Percentiles rank a stretch among this genome's conserved stretches.
Evolutionary conservation across 2,329 filamentous ascomycete genomes (phyloP).

Genomic region (Acephala macrosclerotiorum): DNA sequence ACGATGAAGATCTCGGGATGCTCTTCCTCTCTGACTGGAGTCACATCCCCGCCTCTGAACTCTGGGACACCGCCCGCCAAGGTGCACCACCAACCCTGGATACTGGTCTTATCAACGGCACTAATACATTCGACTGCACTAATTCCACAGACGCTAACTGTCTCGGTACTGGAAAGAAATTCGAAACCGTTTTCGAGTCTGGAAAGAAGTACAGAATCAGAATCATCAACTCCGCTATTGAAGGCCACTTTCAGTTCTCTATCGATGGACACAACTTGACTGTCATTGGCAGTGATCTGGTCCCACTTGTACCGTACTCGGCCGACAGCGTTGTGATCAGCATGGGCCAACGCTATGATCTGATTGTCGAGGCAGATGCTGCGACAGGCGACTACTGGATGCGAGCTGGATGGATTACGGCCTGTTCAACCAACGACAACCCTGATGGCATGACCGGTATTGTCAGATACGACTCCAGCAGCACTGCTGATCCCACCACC

Average conservation of each 20-base stretch:
- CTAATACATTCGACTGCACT: slow-evolving; percentile 38
- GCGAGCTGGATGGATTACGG: slow-evolving; percentile 53
- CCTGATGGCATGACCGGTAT: slow-evolving; percentile 53
- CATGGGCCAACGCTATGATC: slow-evolving; percentile 57
- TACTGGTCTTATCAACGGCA: slow-evolving; percentile 44
- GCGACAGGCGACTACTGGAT: slow-evolving; percentile 64
- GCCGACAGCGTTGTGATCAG: slow-evolving; percentile 61
- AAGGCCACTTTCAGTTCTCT: slow-evolving; percentile 54
- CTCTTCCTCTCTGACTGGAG: slow-evolving; percentile 43
- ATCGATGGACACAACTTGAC: slow-evolving; percentile 64
- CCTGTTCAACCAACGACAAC: slow-evolving; percentile 64
- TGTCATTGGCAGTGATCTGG: slow-evolving; percentile 65
- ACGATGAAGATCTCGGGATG: slow-evolving; percentile 54
- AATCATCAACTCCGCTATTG: slow-evolving; percentile 54
- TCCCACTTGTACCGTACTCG: slow-evolving; percentile 62
- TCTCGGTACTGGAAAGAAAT: slow-evolving; percentile 41
- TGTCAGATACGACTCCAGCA: slow-evolving; percentile 49
- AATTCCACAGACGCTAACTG: slow-evolving; percentile 34
- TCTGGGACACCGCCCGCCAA: slow-evolving; percentile 38
- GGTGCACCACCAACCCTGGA: slow-evolving; percentile 37
- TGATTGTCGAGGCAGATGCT: slow-evolving; percentile 60
- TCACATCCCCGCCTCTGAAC: slow-evolving; percentile 34
- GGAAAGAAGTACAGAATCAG: slow-evolving; percentile 52
- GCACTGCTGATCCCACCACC: slow-evolving; percentile 43
- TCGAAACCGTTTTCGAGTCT: slow-evolving; percentile 40